Base-by-base conservation (phyloP, 2,329 filamentous ascomycete genomes). In the Dryadomyces quercivorus region DNA sequence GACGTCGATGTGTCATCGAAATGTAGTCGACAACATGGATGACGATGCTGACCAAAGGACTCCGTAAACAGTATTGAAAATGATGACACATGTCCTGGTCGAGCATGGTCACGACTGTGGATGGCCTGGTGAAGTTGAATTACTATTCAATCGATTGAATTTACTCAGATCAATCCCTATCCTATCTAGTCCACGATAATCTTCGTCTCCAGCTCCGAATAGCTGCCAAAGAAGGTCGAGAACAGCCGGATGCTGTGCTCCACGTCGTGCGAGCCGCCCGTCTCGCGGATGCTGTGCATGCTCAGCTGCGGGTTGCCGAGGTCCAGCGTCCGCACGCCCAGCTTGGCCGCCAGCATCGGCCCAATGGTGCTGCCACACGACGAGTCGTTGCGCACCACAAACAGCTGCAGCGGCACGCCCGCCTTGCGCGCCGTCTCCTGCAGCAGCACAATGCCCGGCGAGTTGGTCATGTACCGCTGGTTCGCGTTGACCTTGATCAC, bases 401-500 rank as follows among this genome's bases (percentile, higher is more conserved):
- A 97, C 43, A 97, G 75, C 73, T 98, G 93, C 53, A 98, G 77
- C 15, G 93, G 93, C 20, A 97, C 90, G 22, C 82, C 83, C 18
- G 78, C 80, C 38, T 75, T 72, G 49, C 78, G 81, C 49, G 93
- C 93, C 45, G 86, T 84, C 72, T 97, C 91, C 69, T 96, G 88
- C 12, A 98, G 69, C 38, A 98, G 75, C 8, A 95, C 92, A 61
- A 97, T 95, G 40, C 93, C 93, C 1, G 93, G 93, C 0, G 89
- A 88, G 74, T 96, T 97, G 54, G 93, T 98, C 34, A 92, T 90
- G 71, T 98, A 98, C 59, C 91, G 85, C 62, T 93, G 89, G 69
- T 97, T 98, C 59, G 93, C 93, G 67, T 98, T 98, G 75, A 98
- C 80, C 74, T 98, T 98, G 75, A 98, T 90, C 48, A 97, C 92